Evolutionary conservation across 176 grass and related monocot species (phyloP).

Genomic region (Neostapfia colusana): DNA sequence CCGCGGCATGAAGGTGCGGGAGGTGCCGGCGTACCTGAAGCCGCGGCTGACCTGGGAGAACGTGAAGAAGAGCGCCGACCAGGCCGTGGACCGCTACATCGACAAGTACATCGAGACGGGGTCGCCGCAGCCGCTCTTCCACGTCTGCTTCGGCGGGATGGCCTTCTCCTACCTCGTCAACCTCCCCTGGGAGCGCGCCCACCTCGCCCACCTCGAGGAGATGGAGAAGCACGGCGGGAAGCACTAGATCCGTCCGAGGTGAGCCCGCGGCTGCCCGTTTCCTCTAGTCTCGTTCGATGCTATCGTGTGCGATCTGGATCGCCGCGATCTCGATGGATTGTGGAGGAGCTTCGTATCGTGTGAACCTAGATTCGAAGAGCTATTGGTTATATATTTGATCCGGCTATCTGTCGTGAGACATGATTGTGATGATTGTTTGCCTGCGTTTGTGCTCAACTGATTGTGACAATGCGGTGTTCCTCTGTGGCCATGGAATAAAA

Average conservation of each 20-base stretch:
- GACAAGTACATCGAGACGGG: slow-evolving; percentile 95
- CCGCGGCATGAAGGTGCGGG: slow-evolving; percentile 71
- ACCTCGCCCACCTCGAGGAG: slow-evolving; percentile 76
- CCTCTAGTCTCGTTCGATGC: background rate
- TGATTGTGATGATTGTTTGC: background rate
- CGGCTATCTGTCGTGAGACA: background rate
- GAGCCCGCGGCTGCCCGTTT: background rate
- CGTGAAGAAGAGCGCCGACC: slow-evolving; percentile 69
- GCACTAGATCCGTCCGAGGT: slow-evolving; percentile 50
- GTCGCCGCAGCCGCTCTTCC: slow-evolving; percentile 65
- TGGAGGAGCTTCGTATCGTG: background rate
- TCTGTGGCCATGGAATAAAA: background rate
- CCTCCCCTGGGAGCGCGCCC: slow-evolving; percentile 70
- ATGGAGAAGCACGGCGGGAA: slow-evolving; percentile 55
- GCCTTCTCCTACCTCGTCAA: slow-evolving; percentile 71
- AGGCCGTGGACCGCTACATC: slow-evolving; percentile 89
- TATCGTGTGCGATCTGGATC: background rate
- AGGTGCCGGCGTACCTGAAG: slow-evolving; percentile 65
- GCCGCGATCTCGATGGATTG: background rate
- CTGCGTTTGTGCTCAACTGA: background rate
- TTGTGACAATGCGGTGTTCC: background rate
- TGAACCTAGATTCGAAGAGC: background rate
- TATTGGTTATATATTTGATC: background rate
- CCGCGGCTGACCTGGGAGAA: slow-evolving; percentile 69
- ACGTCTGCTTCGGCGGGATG: slow-evolving; percentile 81